A percentile compares a stretch with the other conserved stretches of the same genome.
Conservation (phyloP, 805 yeast species). For the Saccharomycopsis sp. region DNA sequence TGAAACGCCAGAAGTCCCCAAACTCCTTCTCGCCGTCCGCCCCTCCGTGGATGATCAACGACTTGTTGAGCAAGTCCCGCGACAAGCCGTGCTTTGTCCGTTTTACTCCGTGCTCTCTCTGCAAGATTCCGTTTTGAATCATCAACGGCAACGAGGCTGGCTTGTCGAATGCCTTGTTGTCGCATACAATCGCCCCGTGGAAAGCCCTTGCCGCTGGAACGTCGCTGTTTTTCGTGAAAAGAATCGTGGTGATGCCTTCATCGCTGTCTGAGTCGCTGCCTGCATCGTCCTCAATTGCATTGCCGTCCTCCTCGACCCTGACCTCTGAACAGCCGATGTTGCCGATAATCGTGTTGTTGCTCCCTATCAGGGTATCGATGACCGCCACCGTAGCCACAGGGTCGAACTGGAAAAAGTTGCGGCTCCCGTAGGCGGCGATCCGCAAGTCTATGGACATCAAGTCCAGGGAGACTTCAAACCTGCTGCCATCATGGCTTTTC, state of each 20-base stretch:
- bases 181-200: background rate
- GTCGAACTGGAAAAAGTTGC: background rate
- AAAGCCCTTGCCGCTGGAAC: background rate
- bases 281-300: too few relatives aligned
- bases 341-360: background rate
- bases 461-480: background rate
- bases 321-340: background rate
- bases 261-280: too few relatives aligned
- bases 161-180: background rate
- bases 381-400: background rate
- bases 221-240: background rate
- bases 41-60: slow-evolving; percentile 19
- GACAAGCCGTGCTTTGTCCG: background rate
- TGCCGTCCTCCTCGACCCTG: background rate
- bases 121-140: background rate
- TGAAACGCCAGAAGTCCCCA: slow-evolving; percentile 19
- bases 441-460: background rate
- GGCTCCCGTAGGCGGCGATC: background rate
- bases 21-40: slow-evolving; percentile 9
- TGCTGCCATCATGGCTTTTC: background rate
- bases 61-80: background rate
- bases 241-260: too few relatives aligned
- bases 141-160: background rate
- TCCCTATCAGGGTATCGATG: background rate
- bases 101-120: background rate